A percentile compares a stretch with the other conserved stretches of the same genome.
These are phyloP conservation scores for Avena atlantica DNA, from an alignment of 176 grass and related monocot genomes.

Conservation along the genomic window DNA sequence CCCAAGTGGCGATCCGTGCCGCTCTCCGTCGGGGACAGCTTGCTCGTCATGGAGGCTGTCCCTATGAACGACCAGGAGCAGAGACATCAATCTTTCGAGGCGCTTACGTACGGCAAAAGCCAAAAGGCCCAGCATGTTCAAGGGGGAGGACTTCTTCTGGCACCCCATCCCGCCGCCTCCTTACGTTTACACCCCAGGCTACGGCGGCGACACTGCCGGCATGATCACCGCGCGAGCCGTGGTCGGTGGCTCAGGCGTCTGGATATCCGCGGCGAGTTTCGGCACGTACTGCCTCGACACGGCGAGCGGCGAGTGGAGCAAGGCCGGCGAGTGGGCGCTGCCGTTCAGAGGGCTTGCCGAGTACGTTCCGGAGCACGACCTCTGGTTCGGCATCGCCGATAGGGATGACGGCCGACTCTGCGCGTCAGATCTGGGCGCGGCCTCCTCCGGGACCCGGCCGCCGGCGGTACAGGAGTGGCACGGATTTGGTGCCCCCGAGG, in stretches of 20 bases:
- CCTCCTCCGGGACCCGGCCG: not conserved
- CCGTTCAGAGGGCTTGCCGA: not conserved
- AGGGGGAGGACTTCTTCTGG: not conserved
- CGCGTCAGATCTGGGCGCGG: not conserved
- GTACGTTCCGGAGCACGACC: not conserved
- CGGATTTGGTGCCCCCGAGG: not conserved
- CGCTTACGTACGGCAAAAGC: not conserved
- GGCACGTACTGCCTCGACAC: not conserved
- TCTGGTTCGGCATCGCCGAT: not conserved
- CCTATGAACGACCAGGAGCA: not conserved
- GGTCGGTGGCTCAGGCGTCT: not conserved
- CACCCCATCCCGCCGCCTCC: constrained; percentile 10
- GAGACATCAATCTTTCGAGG: not conserved
- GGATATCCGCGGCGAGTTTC: not conserved
- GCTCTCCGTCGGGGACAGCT: not conserved
- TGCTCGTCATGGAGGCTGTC: not conserved
- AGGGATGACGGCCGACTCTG: not conserved
- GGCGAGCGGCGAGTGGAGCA: not conserved
- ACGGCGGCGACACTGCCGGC: not conserved
- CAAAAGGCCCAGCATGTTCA: not conserved
- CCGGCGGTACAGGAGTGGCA: not conserved
- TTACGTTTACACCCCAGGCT: not conserved
- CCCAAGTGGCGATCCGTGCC: not conserved
- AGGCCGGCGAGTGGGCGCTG: not conserved
- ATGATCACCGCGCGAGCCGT: not conserved